Percentiles rank a stretch among this genome's conserved stretches.
Evolutionary conservation across 1,139 yeast species (phyloP).

Genomic region (Blastobotrys persicus): DNA sequence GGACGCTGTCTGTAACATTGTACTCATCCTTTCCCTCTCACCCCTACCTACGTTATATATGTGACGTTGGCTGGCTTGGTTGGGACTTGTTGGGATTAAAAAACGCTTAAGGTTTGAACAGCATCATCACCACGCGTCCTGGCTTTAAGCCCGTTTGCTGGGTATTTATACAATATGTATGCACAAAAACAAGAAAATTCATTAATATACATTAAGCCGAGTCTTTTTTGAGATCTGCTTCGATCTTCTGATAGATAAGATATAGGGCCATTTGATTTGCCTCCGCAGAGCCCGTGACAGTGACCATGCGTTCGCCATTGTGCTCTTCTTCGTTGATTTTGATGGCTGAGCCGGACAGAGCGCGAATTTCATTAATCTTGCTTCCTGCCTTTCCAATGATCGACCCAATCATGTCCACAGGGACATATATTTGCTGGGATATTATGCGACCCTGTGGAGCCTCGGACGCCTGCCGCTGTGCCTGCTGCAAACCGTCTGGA

Average conservation of each 20-base stretch:
- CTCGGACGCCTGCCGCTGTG: slow-evolving; percentile 25
- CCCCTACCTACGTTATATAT: too few relatives aligned
- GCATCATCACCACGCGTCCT: too few relatives aligned
- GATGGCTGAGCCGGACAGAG: slow-evolving; percentile 69
- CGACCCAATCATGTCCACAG: slow-evolving; percentile 79
- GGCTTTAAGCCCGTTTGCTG: too few relatives aligned
- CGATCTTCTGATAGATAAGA: slow-evolving; percentile 29
- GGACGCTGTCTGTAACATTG: slow-evolving; percentile 20
- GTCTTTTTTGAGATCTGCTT: slow-evolving; percentile 23
- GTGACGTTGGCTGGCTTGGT: neutral
- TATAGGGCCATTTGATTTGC: slow-evolving; percentile 45
- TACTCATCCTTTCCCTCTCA: neutral
- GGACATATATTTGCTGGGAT: slow-evolving; percentile 50
- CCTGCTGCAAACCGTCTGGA: slow-evolving; percentile 24
- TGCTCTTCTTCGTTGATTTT: slow-evolving; percentile 26
- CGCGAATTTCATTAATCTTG: slow-evolving; percentile 76
- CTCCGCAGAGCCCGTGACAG: slow-evolving; percentile 65
- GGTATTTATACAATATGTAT: too few relatives aligned
- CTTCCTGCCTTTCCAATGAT: slow-evolving; percentile 79
- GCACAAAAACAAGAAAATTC: too few relatives aligned
- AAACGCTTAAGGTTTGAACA: neutral
- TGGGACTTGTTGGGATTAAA: neutral
- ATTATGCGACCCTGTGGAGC: slow-evolving; percentile 29
- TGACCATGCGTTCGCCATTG: slow-evolving; percentile 56
- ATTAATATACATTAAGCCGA: slow-evolving; percentile 5